A percentile compares a stretch with the other conserved stretches of the same genome.
phyloP scores from a whole-genome alignment of 2,329 filamentous ascomycete genomes.

The Calonectria honghensis region DNA sequence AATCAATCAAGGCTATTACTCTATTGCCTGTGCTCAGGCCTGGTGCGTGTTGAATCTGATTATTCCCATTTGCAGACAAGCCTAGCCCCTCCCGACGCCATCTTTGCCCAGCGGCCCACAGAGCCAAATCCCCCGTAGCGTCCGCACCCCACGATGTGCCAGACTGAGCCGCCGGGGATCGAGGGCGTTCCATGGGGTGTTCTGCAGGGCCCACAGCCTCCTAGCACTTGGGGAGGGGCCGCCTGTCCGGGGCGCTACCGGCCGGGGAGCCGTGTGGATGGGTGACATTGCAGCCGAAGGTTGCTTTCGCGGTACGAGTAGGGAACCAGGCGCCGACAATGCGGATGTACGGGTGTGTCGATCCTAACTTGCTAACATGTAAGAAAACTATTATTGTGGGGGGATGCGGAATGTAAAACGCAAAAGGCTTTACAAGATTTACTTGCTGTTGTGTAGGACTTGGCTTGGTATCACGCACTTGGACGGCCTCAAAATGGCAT shows the following conservation, averaged over 20 bases:
- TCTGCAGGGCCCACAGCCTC: constrained; percentile 38
- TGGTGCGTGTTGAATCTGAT: constrained; percentile 19
- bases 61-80: constrained; percentile 17
- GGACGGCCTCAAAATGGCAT: constrained; percentile 12
- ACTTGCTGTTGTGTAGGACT: no score
- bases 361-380: not conserved
- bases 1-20: not conserved
- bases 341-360: constrained; percentile 10
- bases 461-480: not conserved
- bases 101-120: constrained; percentile 18
- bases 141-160: constrained; percentile 52
- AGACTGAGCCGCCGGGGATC: constrained; percentile 42
- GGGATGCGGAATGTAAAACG: constrained; percentile 16
- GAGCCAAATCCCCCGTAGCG: constrained; percentile 43
- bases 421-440: not conserved
- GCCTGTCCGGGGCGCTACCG: constrained; percentile 28
- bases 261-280: constrained; percentile 26
- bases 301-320: not conserved
- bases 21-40: not conserved
- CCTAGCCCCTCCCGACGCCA: constrained; percentile 1
- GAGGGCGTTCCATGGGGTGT: constrained; percentile 45
- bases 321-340: not conserved
- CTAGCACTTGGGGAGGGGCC: constrained; percentile 6
- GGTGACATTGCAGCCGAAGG: constrained; percentile 13
- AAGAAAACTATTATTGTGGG: no score